Conservation (phyloP, 305 asterid species). For the Fraxinus paxiana region DNA sequence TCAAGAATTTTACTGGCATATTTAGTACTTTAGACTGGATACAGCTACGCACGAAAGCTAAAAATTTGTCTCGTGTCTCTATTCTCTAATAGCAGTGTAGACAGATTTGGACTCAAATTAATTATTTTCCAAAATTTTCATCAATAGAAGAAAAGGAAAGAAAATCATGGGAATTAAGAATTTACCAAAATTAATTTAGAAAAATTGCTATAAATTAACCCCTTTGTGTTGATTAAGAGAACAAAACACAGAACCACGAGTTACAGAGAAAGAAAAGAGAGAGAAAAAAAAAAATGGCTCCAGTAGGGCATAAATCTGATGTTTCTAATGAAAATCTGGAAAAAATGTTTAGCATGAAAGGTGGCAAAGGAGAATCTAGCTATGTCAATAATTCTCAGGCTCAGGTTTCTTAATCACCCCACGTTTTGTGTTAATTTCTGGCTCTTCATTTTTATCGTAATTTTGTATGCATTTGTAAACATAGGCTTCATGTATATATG, state of each 20-base stretch:
- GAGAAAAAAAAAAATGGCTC: conserved; percentile 34
- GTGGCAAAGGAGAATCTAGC: conserved; percentile 90
- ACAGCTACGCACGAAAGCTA: not conserved
- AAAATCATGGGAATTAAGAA: not conserved
- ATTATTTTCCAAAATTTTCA: not conserved
- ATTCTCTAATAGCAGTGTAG: not conserved
- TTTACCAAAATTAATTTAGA: not conserved
- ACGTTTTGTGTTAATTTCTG: not conserved
- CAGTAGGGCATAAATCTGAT: conserved; percentile 52
- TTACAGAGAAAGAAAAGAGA: not conserved
- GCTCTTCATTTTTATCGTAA: not conserved
- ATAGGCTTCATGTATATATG: not conserved
- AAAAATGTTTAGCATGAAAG: conserved; percentile 36
- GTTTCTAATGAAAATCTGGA: conserved; percentile 66
- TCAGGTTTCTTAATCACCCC: conserved; percentile 45
- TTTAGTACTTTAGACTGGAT: not conserved
- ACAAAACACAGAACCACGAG: not conserved
- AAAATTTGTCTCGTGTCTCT: not conserved
- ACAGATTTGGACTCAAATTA: not conserved
- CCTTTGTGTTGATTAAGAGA: not conserved
- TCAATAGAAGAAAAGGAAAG: not conserved
- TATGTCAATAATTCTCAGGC: conserved; percentile 88
- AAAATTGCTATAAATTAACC: not conserved
- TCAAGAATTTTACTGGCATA: not conserved
- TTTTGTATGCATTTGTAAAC: not conserved